Conservation (phyloP, 139 green algal species). For the Astrephomene gubernaculifera region DNA sequence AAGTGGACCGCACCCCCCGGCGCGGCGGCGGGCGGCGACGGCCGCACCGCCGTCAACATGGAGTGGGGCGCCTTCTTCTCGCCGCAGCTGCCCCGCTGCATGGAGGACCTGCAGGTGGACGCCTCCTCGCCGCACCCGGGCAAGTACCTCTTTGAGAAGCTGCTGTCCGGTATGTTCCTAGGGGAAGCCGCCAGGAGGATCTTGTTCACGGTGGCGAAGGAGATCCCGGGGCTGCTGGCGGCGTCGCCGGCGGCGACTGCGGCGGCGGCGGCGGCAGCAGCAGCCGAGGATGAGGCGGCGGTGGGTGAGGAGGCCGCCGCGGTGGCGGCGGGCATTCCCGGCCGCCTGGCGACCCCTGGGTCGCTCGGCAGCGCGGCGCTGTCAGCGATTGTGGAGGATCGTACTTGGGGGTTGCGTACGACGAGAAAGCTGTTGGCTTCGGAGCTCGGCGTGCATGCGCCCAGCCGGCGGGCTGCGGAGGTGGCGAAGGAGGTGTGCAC, state of each 20-base stretch:
- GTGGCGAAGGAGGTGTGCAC: conserved; percentile 53
- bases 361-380: conserved; percentile 60
- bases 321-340: background rate
- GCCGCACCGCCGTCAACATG: conserved; percentile 62
- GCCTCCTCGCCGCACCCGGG: conserved; percentile 51
- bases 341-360: background rate
- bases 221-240: conserved; percentile 51
- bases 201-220: conserved; percentile 58
- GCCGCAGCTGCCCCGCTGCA: conserved; percentile 57
- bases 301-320: too few species aligned
- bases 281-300: too few species aligned
- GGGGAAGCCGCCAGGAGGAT: conserved; percentile 86
- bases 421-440: background rate
- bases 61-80: conserved; percentile 89
- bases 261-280: background rate
- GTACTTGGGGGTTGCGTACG: background rate
- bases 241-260: background rate
- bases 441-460: conserved; percentile 14
- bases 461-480: background rate
- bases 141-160: conserved; percentile 90
- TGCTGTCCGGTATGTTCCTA: conserved; percentile 91
- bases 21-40: conserved; percentile 4
- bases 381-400: conserved; percentile 66
- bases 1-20: conserved; percentile 57
- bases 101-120: conserved; percentile 73